Evolutionary conservation across 2,329 filamentous ascomycete genomes (phyloP).

Genomic region (Dothiorella sarmentorum): DNA sequence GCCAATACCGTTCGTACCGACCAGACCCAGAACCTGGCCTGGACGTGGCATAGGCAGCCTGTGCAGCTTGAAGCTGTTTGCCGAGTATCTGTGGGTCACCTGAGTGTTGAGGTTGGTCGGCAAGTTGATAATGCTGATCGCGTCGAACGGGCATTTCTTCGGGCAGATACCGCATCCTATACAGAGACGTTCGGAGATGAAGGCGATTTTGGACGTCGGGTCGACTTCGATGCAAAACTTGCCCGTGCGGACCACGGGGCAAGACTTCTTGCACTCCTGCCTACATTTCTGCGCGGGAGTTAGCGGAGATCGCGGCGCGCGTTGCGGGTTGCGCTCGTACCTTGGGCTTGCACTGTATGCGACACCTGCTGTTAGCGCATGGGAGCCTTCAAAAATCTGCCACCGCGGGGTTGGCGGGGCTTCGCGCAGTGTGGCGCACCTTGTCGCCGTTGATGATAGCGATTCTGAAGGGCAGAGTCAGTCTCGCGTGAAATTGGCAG

Average conservation of each 20-base stretch:
- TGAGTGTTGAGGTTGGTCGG: slow-evolving; percentile 98
- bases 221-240: slow-evolving; percentile 96
- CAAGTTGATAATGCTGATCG: slow-evolving; percentile 99
- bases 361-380: slow-evolving; percentile 13
- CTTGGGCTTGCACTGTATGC: slow-evolving; percentile 77
- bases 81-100: slow-evolving; percentile 96
- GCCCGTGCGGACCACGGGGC: slow-evolving; percentile 93
- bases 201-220: slow-evolving; percentile 86
- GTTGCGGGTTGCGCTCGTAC: slow-evolving; percentile 43
- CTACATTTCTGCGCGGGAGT: slow-evolving; percentile 73
- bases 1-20: slow-evolving; percentile 99
- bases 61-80: slow-evolving; percentile 99
- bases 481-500: neutral
- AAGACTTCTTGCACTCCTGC: slow-evolving; percentile 99
- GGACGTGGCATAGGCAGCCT: slow-evolving; percentile 92
- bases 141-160: slow-evolving; percentile 98
- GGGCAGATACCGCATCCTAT: slow-evolving; percentile 99
- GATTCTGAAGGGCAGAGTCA: slow-evolving; percentile 61
- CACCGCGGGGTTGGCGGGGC: slow-evolving; percentile 19
- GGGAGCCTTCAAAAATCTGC: slow-evolving; percentile 28
- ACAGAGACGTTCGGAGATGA: slow-evolving; percentile 93
- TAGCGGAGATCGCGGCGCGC: neutral
- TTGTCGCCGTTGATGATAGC: slow-evolving; percentile 99
- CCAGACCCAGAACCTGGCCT: slow-evolving; percentile 90
- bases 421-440: slow-evolving; percentile 50